Evolutionary conservation across 2,329 filamentous ascomycete species (phyloP), one percentile per base, ranked within the genome.

Genomic region (Cryoendolithus antarcticus): DNA sequence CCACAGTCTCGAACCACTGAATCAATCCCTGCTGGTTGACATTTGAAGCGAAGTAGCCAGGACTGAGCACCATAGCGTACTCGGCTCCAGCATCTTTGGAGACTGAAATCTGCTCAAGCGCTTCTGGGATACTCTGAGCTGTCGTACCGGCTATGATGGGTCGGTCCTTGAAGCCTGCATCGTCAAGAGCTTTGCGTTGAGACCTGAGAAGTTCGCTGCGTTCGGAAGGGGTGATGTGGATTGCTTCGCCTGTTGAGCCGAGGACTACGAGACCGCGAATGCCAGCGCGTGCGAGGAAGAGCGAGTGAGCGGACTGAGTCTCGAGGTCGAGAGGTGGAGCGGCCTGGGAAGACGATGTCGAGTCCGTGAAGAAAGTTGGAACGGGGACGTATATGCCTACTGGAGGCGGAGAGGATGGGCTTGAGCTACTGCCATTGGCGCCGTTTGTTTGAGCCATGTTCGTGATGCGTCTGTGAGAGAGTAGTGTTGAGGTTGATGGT

Each of bases 91-190:
- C 72, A 32, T 70, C 65, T 46, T 69, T 65, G 35, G 71, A 71
- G 39, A 71, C 71, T 32, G 64, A 57, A 34, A 79, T 64, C 61
- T 74, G 66, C 48, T 72, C 67, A 4, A 80, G 55, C 1, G 72
- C 75, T 55, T 78, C 77, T 30, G 75, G 73, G 13, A 80, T 64
- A 38, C 71, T 73, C 54, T 79, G 73, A 9, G 74, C 72, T 29
- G 75, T 65, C 1, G 75, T 77, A 8, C 77, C 76, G 1, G 71
- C 72, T 55, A 80, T 75, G 45, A 81, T 67, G 1, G 75, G 74
- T 43, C 76, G 74, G 49, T 73, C 65, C 9, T 62, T 59, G 56
- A 69, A 77, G 2, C 74, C 75, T 3, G 67, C 71, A 37, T 65
- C 62, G 41, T 71, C 64, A 28, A 80, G 63, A 5, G 67, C 72